phyloP scores from a whole-genome alignment of 2,329 filamentous ascomycete species.

The Claviceps sorghi region DNA sequence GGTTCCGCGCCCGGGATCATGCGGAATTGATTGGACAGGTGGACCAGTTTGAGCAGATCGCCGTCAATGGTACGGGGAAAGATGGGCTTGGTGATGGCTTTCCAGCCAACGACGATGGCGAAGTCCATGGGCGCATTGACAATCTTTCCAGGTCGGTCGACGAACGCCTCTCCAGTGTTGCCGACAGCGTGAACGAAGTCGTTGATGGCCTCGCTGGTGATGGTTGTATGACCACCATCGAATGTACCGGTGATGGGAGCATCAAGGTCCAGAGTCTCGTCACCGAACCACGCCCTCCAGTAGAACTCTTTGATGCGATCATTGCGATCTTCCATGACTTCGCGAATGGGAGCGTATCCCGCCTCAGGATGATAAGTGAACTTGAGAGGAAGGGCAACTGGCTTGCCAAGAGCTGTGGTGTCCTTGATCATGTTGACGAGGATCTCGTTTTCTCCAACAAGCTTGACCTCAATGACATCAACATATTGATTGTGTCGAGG shows the following conservation, averaged over 20 bases:
- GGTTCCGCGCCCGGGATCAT: constrained; percentile 95
- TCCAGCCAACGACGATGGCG: constrained; percentile 95
- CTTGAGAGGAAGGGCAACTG: constrained; percentile 69
- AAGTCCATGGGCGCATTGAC: constrained; percentile 98
- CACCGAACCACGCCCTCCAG: constrained; percentile 93
- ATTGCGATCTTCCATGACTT: constrained; percentile 92
- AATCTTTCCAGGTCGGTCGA: constrained; percentile 85
- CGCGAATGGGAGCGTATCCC: constrained; percentile 91
- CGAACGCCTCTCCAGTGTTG: constrained; percentile 93
- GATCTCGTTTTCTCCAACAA: constrained; percentile 64
- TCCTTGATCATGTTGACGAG: constrained; percentile 85
- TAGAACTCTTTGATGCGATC: constrained; percentile 99
- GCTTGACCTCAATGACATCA: constrained; percentile 74
- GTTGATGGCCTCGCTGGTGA: constrained; percentile 86
- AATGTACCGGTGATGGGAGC: constrained; percentile 75
- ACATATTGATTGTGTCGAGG: constrained; percentile 73
- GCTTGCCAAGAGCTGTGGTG: constrained; percentile 67
- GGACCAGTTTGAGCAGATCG: constrained; percentile 87
- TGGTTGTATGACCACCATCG: constrained; percentile 72
- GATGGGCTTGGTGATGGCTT: constrained; percentile 98
- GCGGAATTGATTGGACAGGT: constrained; percentile 93
- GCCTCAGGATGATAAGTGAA: constrained; percentile 93
- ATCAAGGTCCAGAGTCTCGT: constrained; percentile 71
- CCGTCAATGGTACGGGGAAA: constrained; percentile 95
- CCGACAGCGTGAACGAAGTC: constrained; percentile 99